A percentile compares a stretch with the other conserved stretches of the same genome.
These are phyloP conservation scores for Periconia macrospinosa DNA, from an alignment of 2,329 filamentous ascomycete species.

Conservation along the genomic window DNA sequence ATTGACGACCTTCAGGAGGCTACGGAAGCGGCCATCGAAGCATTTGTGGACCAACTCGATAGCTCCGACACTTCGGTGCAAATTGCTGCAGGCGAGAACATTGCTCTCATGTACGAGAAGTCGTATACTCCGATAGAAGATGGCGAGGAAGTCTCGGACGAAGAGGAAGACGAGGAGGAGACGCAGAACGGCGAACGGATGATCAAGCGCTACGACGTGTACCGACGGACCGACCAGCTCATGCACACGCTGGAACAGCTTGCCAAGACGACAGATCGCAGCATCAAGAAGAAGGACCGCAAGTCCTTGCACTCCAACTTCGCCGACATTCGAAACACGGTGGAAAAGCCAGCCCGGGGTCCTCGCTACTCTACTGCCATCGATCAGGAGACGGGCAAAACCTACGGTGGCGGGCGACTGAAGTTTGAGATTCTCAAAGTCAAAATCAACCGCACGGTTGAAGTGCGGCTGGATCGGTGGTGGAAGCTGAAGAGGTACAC, in stretches of 20 bases:
- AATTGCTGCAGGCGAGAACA: constrained; percentile 75
- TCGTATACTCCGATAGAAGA: constrained; percentile 62
- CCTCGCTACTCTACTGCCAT: constrained; percentile 68
- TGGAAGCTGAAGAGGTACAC: constrained; percentile 71
- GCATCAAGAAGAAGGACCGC: constrained; percentile 67
- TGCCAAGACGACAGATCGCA: constrained; percentile 61
- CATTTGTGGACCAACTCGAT: constrained; percentile 83
- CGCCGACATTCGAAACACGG: constrained; percentile 65
- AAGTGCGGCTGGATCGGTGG: constrained; percentile 70
- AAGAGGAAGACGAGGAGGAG: constrained; percentile 47
- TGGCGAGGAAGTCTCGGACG: constrained; percentile 54
- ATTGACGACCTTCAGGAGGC: constrained; percentile 73
- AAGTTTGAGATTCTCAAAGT: constrained; percentile 60
- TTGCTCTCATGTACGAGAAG: constrained; percentile 81
- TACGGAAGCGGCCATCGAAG: constrained; percentile 73
- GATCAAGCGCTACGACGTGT: constrained; percentile 69
- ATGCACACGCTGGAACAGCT: constrained; percentile 62
- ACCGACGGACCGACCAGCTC: constrained; percentile 65
- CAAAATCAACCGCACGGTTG: constrained; percentile 60
- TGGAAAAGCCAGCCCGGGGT: constrained; percentile 68
- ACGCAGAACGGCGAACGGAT: constrained; percentile 32
- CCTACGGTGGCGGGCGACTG: constrained; percentile 63
- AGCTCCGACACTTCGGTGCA: constrained; percentile 73
- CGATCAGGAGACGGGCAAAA: constrained; percentile 60
- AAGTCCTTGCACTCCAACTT: constrained; percentile 69